phyloP scores from a whole-genome alignment of 2,329 filamentous ascomycete genomes.

The Ascochyta lentis region DNA sequence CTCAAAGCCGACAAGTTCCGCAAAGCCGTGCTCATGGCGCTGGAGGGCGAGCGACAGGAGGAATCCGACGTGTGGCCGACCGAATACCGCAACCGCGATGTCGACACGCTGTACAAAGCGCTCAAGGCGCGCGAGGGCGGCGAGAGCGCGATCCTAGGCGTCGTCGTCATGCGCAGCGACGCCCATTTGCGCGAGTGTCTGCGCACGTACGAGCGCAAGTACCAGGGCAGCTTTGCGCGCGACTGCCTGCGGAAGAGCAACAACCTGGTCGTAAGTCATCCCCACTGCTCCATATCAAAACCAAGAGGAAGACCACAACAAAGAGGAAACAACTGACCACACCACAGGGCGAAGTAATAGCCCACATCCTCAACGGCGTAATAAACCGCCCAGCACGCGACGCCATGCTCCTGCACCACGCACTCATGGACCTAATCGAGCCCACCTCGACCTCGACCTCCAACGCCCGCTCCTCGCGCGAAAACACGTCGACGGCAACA shows the following conservation, averaged over 20 bases:
- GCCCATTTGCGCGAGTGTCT: slow-evolving; percentile 81
- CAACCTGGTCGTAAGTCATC: slow-evolving; percentile 82
- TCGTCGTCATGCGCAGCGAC: slow-evolving; percentile 83
- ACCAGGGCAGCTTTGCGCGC: slow-evolving; percentile 81
- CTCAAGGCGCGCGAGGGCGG: slow-evolving; percentile 76
- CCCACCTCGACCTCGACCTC: slow-evolving; percentile 37
- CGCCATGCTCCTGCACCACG: slow-evolving; percentile 88
- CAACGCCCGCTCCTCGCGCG: slow-evolving; percentile 25
- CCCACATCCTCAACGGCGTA: slow-evolving; percentile 93
- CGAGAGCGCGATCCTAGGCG: slow-evolving; percentile 84
- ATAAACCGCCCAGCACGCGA: slow-evolving; percentile 96
- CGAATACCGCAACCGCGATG: slow-evolving; percentile 69
- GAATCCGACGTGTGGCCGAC: slow-evolving; percentile 69
- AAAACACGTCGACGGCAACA: slow-evolving; percentile 16
- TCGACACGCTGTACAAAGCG: slow-evolving; percentile 73
- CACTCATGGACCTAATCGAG: slow-evolving; percentile 66
- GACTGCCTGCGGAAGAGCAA: slow-evolving; percentile 87
- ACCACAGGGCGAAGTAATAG: slow-evolving; percentile 84
- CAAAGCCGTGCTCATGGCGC: slow-evolving; percentile 79
- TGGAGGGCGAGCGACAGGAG: slow-evolving; percentile 85
- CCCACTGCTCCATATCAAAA: neutral
- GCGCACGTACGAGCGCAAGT: slow-evolving; percentile 74
- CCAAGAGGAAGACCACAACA: neutral
- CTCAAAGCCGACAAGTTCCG: slow-evolving; percentile 97
- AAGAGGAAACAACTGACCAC: neutral